phyloP scores from a whole-genome alignment of 176 grass and related monocot genomes.

The Hsuehochloa calcarea region DNA sequence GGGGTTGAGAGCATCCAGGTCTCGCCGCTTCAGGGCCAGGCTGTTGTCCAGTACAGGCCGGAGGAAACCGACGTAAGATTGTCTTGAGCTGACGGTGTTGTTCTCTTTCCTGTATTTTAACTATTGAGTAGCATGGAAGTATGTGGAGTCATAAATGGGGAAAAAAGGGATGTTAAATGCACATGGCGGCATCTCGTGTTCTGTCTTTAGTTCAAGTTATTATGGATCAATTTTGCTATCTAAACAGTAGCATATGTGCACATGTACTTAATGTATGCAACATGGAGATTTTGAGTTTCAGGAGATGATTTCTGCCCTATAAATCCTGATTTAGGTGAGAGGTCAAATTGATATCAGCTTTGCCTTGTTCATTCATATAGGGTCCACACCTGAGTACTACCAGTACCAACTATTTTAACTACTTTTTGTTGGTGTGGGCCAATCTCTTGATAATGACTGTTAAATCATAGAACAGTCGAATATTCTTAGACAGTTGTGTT shows the following conservation, averaged over 20 bases:
- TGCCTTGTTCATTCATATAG: background rate
- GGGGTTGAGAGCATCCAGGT: constrained; percentile 87
- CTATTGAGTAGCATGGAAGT: background rate
- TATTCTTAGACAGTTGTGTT: background rate
- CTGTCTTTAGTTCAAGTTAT: background rate
- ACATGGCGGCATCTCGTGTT: background rate
- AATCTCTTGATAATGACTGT: background rate
- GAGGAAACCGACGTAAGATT: constrained; percentile 71
- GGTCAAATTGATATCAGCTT: background rate
- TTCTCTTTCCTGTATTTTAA: background rate
- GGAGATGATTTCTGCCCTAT: background rate
- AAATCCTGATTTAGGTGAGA: background rate
- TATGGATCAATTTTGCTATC: background rate
- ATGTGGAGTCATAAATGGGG: background rate
- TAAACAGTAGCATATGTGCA: background rate
- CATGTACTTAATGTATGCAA: background rate
- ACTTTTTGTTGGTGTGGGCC: background rate
- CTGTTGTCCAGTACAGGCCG: constrained; percentile 58
- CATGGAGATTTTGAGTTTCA: background rate
- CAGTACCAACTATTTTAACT: background rate
- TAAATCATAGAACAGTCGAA: background rate
- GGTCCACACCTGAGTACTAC: background rate
- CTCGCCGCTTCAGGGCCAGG: constrained; percentile 64
- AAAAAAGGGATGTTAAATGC: background rate
- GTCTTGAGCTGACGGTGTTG: background rate